Evolutionary conservation across 2,329 filamentous ascomycete species (phyloP), one percentile per base, ranked within the genome.

Genomic region (Ophiostoma sp.): DNA sequence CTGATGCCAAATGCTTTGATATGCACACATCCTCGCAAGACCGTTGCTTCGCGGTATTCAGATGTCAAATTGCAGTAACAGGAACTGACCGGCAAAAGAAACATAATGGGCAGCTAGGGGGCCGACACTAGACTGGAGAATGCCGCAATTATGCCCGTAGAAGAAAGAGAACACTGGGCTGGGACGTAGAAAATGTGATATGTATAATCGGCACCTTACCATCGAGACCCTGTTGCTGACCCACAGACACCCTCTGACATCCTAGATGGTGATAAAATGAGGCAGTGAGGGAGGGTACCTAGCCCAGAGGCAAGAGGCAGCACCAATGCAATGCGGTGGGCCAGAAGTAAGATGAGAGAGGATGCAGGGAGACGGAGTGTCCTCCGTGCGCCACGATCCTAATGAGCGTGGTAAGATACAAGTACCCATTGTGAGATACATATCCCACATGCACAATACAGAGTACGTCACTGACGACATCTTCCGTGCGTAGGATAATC

Each of bases 341-440:
- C 58, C 58, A 42, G 58, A 12, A 42, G 38, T 62, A 41, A 62
- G 58, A 62, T 62, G 58, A 62, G 38, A 14, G 36, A 12, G 5
- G 14, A 14, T 62, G 58, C 58, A 41, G 11, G 58, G 58, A 38
- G 58, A 62, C 58, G 16, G 38, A 18, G 27, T 18, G 41, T n/a
- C 36, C 36, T 16, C 58, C 14, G 58, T 62, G 58, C 41, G 16
- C 12, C 6, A 38, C 58, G 36, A 18, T 62, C 27, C 38, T 41
- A 36, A 27, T 58, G 58, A n/a, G 58, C 41, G 49, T 55, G n/a
- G 49, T 36, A 18, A 27, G 49, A 55, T 55, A 55, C 49, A n/a
- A 62, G 38, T n/a, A n/a, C 14, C 55, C 55, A 38, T 38, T 27
- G 27, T 27, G 27, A 27, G 27, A 27, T 9, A 38, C 55, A 60